Conservation (phyloP, 2,329 filamentous ascomycete species). For the Pseudogymnoascus sp. region DNA sequence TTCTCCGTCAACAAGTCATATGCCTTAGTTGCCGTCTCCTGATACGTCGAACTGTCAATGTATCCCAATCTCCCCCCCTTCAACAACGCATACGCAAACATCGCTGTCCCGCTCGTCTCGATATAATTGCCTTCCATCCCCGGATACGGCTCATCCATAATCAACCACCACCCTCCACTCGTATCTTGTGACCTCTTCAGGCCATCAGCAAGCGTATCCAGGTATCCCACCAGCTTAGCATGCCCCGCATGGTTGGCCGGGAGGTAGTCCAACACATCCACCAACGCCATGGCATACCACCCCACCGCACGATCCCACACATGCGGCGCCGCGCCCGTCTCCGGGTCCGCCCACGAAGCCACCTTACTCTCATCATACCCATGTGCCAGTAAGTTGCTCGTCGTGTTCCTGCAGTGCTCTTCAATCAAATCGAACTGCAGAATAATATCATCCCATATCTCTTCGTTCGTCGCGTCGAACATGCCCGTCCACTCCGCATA, state of each 20-base stretch:
- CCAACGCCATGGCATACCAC: slow-evolving; percentile 31
- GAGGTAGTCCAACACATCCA: slow-evolving; percentile 29
- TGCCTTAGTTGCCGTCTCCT: slow-evolving; percentile 14
- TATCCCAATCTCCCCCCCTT: slow-evolving; percentile 31
- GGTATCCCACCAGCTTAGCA: slow-evolving; percentile 9
- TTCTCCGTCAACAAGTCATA: slow-evolving; percentile 18
- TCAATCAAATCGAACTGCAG: slow-evolving; percentile 22
- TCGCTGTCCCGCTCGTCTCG: slow-evolving; percentile 30
- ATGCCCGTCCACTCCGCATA: slow-evolving; percentile 22
- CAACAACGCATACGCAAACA: slow-evolving; percentile 33
- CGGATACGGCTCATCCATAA: slow-evolving; percentile 22
- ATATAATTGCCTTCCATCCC: slow-evolving; percentile 29
- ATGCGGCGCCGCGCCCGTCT: slow-evolving; percentile 30
- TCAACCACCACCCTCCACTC: slow-evolving; percentile 32
- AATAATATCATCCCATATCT: slow-evolving; percentile 24
- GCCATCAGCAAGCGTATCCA: slow-evolving; percentile 11
- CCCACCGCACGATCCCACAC: slow-evolving; percentile 32
- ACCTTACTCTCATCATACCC: slow-evolving; percentile 29
- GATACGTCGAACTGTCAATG: slow-evolving; percentile 16
- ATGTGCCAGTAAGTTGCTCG: slow-evolving; percentile 27
- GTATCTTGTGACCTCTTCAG: slow-evolving; percentile 17
- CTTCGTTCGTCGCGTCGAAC: slow-evolving; percentile 21
- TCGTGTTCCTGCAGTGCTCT: slow-evolving; percentile 17
- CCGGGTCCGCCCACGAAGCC: slow-evolving; percentile 29
- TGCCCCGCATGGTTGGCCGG: slow-evolving; percentile 17